Base-by-base conservation (phyloP, 352 stramenopile species). In the Phytophthora pinifolia region DNA sequence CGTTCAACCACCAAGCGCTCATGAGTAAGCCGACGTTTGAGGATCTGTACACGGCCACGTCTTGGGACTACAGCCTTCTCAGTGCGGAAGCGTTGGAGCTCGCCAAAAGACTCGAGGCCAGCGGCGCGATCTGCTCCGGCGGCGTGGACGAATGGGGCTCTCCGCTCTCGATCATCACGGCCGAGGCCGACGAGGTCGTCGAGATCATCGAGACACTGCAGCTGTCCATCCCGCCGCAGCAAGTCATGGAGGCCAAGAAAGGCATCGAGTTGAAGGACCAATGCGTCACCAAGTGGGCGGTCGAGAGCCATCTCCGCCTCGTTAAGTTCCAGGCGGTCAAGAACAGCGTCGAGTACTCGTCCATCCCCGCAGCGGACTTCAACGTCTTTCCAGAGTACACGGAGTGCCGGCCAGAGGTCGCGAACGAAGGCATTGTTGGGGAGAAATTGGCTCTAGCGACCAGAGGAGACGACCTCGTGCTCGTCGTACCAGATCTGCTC, bases 341-440 rank as follows among this genome's bases (percentile, higher is more conserved):
- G n/a, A 59, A 72, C 33, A 65, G 52, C 30, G 8, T 57, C 12
- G 53, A 65, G 17, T 69, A 72, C 36, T 66, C 64, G 2, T 69
- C 64, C 5, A 66, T 69, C 27, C 49, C 64, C 6, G 59, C 54
- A 17, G 64, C 64, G 18, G 59, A 69, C 36, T 62, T 66, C 15
- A 69, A 54, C 10, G 49, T 60, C 1, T 72, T 69, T 17, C 64
- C 64, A 31, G 53, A 66, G 34, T 72, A 66, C 32, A 62, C 64
- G 0, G 64, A 72, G 10, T 69, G 64, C 37, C 43, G 64, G 6
- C 46, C 52, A 0, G 31, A 54, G 4, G 59, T 68, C 12, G 3
- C 53, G 9, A 59, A 62, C 25, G 38, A 65, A 41, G 50, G 35
- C 0, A 15, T 61, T 9, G 49, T 56, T 0, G 53, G 44, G 2